A percentile compares a stretch with the other conserved stretches of the same genome.
Evolutionary conservation across 1,284 basidiomycete species (phyloP).

Genomic region (Microbotryum silenes-acaulis): DNA sequence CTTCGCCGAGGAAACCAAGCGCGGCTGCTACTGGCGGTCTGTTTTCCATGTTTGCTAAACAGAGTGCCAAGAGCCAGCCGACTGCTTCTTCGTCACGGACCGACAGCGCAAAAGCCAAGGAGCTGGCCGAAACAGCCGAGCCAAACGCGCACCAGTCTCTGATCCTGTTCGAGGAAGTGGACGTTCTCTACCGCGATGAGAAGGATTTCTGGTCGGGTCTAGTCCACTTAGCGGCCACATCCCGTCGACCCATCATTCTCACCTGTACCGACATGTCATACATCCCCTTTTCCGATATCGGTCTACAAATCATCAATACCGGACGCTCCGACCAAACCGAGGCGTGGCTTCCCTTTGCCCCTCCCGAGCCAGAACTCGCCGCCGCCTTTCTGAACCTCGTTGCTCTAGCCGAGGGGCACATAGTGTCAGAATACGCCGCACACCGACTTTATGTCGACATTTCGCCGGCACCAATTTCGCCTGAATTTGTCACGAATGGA

Average conservation of each 20-base stretch:
- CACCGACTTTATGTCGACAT: conserved; percentile 12
- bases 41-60: conserved; percentile 12
- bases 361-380: conserved; percentile 55
- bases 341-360: conserved; percentile 51
- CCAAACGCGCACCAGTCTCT: conserved; percentile 58
- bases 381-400: conserved; percentile 64
- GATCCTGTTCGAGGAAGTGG: conserved; percentile 93
- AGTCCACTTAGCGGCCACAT: conserved; percentile 67
- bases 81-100: not conserved
- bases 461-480: conserved; percentile 37
- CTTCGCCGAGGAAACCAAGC: conserved; percentile 14
- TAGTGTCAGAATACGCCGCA: conserved; percentile 8
- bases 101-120: conserved; percentile 1
- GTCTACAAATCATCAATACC: conserved; percentile 57
- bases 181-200: conserved; percentile 85
- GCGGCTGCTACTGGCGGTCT: not conserved
- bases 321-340: not conserved
- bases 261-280: conserved; percentile 78
- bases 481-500: conserved; percentile 9
- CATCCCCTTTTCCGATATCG: conserved; percentile 63
- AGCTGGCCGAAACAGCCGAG: not conserved
- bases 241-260: conserved; percentile 74
- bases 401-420: conserved; percentile 53
- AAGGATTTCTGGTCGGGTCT: conserved; percentile 84
- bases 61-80: not conserved